These are phyloP conservation scores for Mortierella hygrophila DNA, from an alignment of 192 early-diverging fungal species.

Conservation along the genomic window DNA sequence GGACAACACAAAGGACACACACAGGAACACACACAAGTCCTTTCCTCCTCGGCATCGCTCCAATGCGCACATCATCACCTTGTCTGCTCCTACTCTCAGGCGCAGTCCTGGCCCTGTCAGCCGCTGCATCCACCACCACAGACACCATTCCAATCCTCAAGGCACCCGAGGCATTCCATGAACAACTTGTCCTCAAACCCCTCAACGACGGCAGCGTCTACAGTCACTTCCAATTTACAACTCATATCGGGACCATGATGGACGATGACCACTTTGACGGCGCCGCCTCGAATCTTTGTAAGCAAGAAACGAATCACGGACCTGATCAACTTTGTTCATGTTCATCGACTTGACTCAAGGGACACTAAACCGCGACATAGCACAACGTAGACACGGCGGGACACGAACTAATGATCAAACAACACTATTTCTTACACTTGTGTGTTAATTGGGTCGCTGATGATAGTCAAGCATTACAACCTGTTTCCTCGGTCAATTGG, in stretches of 20 bases:
- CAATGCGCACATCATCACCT: conserved; percentile 26
- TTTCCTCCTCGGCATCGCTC: background rate
- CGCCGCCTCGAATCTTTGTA: conserved; percentile 47
- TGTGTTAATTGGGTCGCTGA: background rate
- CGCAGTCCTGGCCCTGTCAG: conserved; percentile 20
- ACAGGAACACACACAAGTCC: background rate
- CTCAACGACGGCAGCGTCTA: conserved; percentile 83
- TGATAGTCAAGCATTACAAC: conserved; percentile 75
- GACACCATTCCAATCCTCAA: conserved; percentile 31
- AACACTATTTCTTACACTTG: conserved; percentile 4
- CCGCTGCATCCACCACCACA: background rate
- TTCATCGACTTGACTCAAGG: background rate
- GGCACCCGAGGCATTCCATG: conserved; percentile 70
- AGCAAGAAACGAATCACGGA: conserved; percentile 1
- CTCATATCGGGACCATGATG: conserved; percentile 53
- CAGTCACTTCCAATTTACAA: conserved; percentile 85
- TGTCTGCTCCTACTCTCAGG: conserved; percentile 19
- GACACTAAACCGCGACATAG: background rate
- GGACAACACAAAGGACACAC: background rate
- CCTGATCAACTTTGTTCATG: background rate
- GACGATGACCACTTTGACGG: conserved; percentile 39
- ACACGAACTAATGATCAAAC: background rate
- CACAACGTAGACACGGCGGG: background rate
- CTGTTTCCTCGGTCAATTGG: conserved; percentile 88
- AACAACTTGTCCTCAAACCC: conserved; percentile 78